Evolutionary conservation across 495 filamentous ascomycete species (phyloP).

Genomic region (Patellaria atrata): DNA sequence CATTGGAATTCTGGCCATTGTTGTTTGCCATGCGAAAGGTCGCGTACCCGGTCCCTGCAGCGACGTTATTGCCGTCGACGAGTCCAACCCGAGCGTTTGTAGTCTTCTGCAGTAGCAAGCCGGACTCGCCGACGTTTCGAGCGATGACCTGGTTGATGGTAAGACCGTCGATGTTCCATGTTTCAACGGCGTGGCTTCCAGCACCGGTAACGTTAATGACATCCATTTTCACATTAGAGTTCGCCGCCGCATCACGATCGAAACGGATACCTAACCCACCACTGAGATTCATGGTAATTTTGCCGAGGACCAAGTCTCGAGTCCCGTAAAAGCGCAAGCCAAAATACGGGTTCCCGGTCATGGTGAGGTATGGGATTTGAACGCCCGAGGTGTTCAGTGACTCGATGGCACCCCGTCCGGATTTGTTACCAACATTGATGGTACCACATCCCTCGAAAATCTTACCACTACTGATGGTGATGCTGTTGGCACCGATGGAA

Average conservation of each 20-base stretch:
- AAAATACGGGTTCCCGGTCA: slow-evolving; percentile 35
- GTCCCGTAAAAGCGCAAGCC: slow-evolving; percentile 33
- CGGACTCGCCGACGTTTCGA: slow-evolving; percentile 32
- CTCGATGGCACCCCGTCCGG: slow-evolving; percentile 33
- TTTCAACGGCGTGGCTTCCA: slow-evolving; percentile 33
- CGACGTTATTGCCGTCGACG: slow-evolving; percentile 34
- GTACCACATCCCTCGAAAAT: slow-evolving; percentile 36
- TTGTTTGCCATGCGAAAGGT: slow-evolving; percentile 34
- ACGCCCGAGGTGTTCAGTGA: slow-evolving; percentile 24
- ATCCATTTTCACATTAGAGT: slow-evolving; percentile 32
- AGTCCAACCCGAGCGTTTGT: slow-evolving; percentile 30
- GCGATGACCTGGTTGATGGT: slow-evolving; percentile 30
- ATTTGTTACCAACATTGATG: slow-evolving; percentile 29
- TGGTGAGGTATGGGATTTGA: slow-evolving; percentile 31
- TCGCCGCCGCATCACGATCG: slow-evolving; percentile 30
- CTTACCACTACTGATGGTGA: slow-evolving; percentile 31
- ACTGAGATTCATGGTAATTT: slow-evolving; percentile 32
- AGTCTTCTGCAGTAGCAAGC: slow-evolving; percentile 31
- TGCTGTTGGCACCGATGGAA: slow-evolving; percentile 15
- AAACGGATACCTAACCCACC: slow-evolving; percentile 35
- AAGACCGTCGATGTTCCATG: slow-evolving; percentile 34
- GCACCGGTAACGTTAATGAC: slow-evolving; percentile 30
- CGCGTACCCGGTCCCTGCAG: slow-evolving; percentile 31
- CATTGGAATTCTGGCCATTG: slow-evolving; percentile 29
- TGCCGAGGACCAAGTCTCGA: slow-evolving; percentile 26